These are phyloP conservation scores for Kazachstania sp. DNA, from an alignment of 1,139 yeast species.

Conservation along the genomic window DNA sequence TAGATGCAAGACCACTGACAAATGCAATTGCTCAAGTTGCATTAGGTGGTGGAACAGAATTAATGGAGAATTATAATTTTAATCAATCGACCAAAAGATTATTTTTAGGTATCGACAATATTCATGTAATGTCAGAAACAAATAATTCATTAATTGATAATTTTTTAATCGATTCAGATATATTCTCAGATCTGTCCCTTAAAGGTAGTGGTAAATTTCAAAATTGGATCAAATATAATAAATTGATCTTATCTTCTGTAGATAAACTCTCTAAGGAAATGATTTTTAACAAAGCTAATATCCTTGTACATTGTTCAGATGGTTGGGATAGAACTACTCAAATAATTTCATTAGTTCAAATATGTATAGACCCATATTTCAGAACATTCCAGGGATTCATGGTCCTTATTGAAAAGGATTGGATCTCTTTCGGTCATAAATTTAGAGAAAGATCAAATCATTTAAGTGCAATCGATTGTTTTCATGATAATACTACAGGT, in stretches of 20 bases:
- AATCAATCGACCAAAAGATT: constrained; percentile 45
- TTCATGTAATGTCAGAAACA: constrained; percentile 90
- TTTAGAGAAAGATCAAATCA: constrained; percentile 81
- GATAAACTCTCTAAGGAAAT: constrained; percentile 72
- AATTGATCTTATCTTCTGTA: constrained; percentile 64
- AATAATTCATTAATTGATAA: constrained; percentile 53
- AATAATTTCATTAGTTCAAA: constrained; percentile 70
- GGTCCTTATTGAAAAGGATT: constrained; percentile 80
- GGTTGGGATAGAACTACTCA: constrained; percentile 99
- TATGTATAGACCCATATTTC: constrained; percentile 84
- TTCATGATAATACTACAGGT: constrained; percentile 29
- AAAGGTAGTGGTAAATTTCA: constrained; percentile 35
- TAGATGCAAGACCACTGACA: constrained; percentile 86
- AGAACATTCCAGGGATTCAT: constrained; percentile 84
- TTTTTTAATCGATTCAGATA: constrained; percentile 56
- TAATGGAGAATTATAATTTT: constrained; percentile 69
- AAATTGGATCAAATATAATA: constrained; percentile 72
- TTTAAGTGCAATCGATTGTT: constrained; percentile 38
- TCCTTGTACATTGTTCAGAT: constrained; percentile 88
- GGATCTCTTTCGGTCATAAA: constrained; percentile 91
- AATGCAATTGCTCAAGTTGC: constrained; percentile 98
- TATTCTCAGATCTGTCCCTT: not conserved
- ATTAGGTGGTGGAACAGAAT: constrained; percentile 93
- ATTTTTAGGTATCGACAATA: constrained; percentile 86
- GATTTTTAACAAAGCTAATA: constrained; percentile 72